Base-by-base conservation (phyloP, 1,139 yeast species). In the Geotrichum histeridarum region DNA sequence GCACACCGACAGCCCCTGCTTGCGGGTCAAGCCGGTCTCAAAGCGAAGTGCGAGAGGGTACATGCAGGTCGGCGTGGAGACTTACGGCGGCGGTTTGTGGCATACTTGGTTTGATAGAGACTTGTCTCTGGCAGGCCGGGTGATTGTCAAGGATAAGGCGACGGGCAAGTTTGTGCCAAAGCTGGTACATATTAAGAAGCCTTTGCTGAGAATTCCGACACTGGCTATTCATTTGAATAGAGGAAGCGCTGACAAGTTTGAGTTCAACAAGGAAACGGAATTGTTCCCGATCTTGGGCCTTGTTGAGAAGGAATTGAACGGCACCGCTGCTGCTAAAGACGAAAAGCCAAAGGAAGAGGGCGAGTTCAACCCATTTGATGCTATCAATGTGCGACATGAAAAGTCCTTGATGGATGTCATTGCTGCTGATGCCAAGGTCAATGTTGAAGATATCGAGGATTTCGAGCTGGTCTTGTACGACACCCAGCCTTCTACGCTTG, bases 51-150 rank as follows among this genome's bases (percentile, higher is more conserved):
- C 75, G 8, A 91, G 86, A 63, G 96, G 95, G 0, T 93, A 84
- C 64, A 78, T 83, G 59, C 97, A 91, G 69, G 83, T 93, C 22
- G 98, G 96, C 41, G 95, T 93, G 5, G 99, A 93, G 69, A 82
- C 84, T 51, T 93, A 93, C 65, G 99, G 99, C 50, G 99, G 99
- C 33, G 91, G 96, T 51, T 82, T 91, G 55, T 95, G 97, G 80
- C 75, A 71, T 52, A 74, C 83, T 2, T 81, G 84, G 84, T 93
- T 93, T 67, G 99, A 93, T 70, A 81, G 98, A 59, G 98, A 93
- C 68, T 77, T 93, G 64, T 80, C 95, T 37, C 75, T 91, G 57
- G 98, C 98, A 8, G 99, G 99, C 14, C 77, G 98, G 61, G 96
- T 93, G 1, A 84, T 84, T 67, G 83, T 86, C 18, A 75, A 73